These are phyloP conservation scores for Gossypium raimondii DNA, from an alignment of 345 rosid species.

Conservation along the genomic window DNA sequence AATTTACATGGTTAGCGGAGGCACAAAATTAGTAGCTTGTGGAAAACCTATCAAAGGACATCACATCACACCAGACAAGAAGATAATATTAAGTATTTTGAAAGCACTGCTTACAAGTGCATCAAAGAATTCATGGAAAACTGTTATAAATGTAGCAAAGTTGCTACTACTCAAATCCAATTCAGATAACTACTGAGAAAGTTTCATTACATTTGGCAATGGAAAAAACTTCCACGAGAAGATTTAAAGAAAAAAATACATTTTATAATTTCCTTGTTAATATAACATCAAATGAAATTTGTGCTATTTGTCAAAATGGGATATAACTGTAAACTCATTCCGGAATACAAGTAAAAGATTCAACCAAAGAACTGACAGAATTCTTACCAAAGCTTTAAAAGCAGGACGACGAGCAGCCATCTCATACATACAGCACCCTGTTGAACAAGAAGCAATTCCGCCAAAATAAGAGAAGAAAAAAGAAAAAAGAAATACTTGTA, in stretches of 20 bases:
- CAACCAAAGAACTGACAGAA: slow-evolving; percentile 17
- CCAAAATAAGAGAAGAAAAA: neutral
- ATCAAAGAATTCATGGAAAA: neutral
- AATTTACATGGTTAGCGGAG: neutral
- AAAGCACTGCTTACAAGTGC: neutral
- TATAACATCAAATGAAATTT: neutral
- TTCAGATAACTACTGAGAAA: neutral
- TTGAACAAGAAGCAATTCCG: slow-evolving; percentile 32
- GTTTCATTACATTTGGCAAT: neutral
- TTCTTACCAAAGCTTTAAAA: slow-evolving; percentile 95
- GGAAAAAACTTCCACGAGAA: neutral
- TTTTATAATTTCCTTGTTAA: neutral
- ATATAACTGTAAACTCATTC: neutral
- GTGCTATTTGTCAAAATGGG: neutral
- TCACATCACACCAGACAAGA: neutral
- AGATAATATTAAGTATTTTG: neutral
- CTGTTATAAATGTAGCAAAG: neutral
- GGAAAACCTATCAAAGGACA: slow-evolving; percentile 9
- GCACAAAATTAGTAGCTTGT: slow-evolving; percentile 1
- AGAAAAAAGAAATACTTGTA: neutral
- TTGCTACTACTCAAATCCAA: neutral
- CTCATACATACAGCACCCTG: slow-evolving; percentile 99
- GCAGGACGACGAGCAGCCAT: slow-evolving; percentile 99
- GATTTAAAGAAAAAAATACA: neutral
- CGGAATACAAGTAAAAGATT: neutral